Conservation (phyloP, 306 rosid genomes). For the Prunus dulcis region DNA sequence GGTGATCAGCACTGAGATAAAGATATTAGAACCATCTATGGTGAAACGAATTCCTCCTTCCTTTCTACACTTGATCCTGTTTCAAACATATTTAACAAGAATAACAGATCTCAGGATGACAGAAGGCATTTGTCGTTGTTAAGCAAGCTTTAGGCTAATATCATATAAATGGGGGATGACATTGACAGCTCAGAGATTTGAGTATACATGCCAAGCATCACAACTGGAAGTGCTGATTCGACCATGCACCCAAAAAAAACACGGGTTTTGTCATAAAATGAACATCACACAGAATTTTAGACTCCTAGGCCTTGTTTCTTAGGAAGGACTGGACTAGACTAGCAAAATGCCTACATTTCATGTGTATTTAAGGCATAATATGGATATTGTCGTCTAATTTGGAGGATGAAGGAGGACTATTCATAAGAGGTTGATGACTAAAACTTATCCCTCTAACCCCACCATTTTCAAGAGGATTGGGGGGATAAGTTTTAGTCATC, state of each 20-base stretch:
- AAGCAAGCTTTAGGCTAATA: neutral
- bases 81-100: constrained; percentile 5
- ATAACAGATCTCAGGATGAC: neutral
- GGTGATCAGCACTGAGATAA: constrained; percentile 71
- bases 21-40: constrained; percentile 68
- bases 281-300: neutral
- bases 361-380: too few species aligned
- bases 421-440: too few species aligned
- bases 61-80: constrained; percentile 87
- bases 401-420: too few species aligned
- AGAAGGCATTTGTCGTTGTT: neutral
- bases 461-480: too few species aligned
- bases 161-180: neutral
- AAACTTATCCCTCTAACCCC: too few species aligned
- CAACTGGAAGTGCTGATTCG: neutral
- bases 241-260: neutral
- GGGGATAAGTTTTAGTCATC: too few species aligned
- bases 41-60: constrained; percentile 83
- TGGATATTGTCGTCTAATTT: too few species aligned
- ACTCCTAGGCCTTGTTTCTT: too few species aligned
- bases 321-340: too few species aligned
- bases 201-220: neutral
- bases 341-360: too few species aligned
- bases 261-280: neutral
- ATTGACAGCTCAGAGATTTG: neutral